phyloP scores from a whole-genome alignment of 495 filamentous ascomycete genomes.

The Annulohypoxylon stygium region DNA sequence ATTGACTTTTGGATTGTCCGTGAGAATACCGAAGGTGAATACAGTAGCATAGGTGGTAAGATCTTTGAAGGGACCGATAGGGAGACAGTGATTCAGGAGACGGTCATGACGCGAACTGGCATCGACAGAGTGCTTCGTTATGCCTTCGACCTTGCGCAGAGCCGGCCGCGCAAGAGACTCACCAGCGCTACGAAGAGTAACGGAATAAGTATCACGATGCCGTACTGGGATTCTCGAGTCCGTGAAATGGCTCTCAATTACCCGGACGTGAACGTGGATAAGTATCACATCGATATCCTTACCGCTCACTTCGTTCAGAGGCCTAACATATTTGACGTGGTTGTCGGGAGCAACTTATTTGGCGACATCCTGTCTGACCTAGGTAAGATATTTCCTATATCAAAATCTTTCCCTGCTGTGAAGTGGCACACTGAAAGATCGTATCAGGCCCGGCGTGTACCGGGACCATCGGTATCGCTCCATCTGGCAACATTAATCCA shows the following conservation, averaged over 20 bases:
- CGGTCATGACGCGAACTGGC: conserved; percentile 79
- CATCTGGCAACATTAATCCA: conserved; percentile 79
- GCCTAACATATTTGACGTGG: conserved; percentile 80
- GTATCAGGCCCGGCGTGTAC: conserved; percentile 79
- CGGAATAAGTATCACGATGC: conserved; percentile 75
- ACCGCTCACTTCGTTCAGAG: conserved; percentile 88
- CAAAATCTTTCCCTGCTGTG: too few relatives aligned
- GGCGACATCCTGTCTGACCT: conserved; percentile 89
- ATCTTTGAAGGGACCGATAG: conserved; percentile 70
- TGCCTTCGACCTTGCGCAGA: conserved; percentile 79
- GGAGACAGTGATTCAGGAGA: conserved; percentile 75
- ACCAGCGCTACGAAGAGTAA: conserved; percentile 88
- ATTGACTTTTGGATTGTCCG: conserved; percentile 90
- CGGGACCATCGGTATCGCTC: conserved; percentile 84
- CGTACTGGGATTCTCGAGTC: conserved; percentile 82
- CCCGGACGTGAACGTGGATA: conserved; percentile 76
- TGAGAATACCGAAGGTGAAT: conserved; percentile 86
- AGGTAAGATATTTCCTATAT: conserved; percentile 1
- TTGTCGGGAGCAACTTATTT: conserved; percentile 86
- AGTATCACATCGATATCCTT: conserved; percentile 85
- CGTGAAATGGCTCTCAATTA: conserved; percentile 79
- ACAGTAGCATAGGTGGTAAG: conserved; percentile 66
- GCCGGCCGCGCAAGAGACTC: conserved; percentile 78
- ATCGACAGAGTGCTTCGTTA: conserved; percentile 82
- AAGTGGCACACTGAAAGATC: too few relatives aligned